These are phyloP conservation scores for Cutaneotrichosporon sp. DNA, from an alignment of 1,284 basidiomycete species.

Conservation along the genomic window DNA sequence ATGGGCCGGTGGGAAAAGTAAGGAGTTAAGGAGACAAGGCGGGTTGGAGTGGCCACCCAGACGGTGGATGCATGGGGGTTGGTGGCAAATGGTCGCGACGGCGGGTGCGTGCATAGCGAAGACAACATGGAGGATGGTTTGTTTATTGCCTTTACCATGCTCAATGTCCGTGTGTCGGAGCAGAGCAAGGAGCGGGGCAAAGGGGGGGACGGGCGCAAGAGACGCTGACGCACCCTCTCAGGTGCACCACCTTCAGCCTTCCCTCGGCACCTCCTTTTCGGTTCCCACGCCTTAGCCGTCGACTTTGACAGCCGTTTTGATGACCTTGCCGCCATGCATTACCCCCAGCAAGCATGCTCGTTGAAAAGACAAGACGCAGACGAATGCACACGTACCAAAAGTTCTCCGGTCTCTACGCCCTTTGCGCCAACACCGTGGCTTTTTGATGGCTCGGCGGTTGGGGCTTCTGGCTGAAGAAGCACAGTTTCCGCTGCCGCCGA, in stretches of 20 bases:
- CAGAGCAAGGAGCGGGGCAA: background rate
- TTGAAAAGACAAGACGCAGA: constrained; percentile 29
- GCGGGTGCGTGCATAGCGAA: background rate
- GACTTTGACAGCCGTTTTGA: constrained; percentile 30
- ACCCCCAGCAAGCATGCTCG: constrained; percentile 36
- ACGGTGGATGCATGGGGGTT: constrained; percentile 6
- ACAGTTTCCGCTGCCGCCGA: constrained; percentile 78
- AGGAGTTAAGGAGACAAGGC: background rate
- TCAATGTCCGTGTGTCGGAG: background rate
- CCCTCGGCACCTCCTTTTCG: background rate
- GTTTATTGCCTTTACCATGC: background rate
- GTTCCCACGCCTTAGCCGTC: constrained; percentile 25
- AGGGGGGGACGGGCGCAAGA: background rate
- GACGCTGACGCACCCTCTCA: constrained; percentile 7
- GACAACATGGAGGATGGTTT: background rate
- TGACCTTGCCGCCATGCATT: constrained; percentile 22
- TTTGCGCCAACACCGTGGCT: constrained; percentile 48
- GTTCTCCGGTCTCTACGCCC: constrained; percentile 51
- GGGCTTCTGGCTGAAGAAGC: constrained; percentile 41
- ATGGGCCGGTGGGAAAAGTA: background rate
- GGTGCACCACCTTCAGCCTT: constrained; percentile 4
- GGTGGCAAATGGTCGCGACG: background rate
- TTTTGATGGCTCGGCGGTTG: constrained; percentile 36
- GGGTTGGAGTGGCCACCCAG: background rate
- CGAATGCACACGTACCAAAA: constrained; percentile 45